These are phyloP conservation scores for Tetrapisispora namnaoensis DNA, from an alignment of 805 yeast species.

Conservation along the genomic window DNA sequence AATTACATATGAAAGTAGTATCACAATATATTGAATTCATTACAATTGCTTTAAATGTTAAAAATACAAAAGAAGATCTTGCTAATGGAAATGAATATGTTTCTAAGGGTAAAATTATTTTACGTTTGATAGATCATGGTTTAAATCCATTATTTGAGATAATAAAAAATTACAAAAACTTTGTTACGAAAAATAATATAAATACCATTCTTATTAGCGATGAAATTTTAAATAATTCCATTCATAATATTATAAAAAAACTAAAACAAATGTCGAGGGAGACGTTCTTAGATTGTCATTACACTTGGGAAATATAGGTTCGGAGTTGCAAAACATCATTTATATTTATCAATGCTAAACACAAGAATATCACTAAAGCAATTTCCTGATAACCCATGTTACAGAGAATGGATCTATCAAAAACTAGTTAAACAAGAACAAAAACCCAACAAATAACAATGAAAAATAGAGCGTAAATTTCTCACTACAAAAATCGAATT, in stretches of 20 bases:
- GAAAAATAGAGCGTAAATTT: too few species aligned
- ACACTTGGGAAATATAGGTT: slow-evolving; percentile 64
- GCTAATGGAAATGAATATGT: slow-evolving; percentile 58
- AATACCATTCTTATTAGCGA: slow-evolving; percentile 53
- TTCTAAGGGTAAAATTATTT: slow-evolving; percentile 62
- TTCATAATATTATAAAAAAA: slow-evolving; percentile 3
- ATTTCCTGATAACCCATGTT: too few species aligned
- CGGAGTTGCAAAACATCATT: slow-evolving; percentile 56
- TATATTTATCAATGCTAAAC: slow-evolving; percentile 28
- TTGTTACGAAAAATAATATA: background rate
- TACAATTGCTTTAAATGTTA: slow-evolving; percentile 63
- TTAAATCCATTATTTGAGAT: slow-evolving; percentile 72
- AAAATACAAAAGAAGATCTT: slow-evolving; percentile 39
- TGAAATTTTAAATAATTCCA: background rate
- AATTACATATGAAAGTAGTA: slow-evolving; percentile 50
- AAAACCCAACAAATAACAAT: too few species aligned
- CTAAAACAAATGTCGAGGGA: slow-evolving; percentile 29
- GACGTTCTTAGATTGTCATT: slow-evolving; percentile 11
- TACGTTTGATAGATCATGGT: slow-evolving; percentile 80
- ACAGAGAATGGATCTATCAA: too few species aligned
- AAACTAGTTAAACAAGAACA: too few species aligned
- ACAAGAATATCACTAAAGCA: slow-evolving; percentile 35
- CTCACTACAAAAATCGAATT: too few species aligned
- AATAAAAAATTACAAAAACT: slow-evolving; percentile 50
- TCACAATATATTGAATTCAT: slow-evolving; percentile 65